Evolutionary conservation across 805 yeast species (phyloP).

Genomic region (Saccharomycodes ludwigii): DNA sequence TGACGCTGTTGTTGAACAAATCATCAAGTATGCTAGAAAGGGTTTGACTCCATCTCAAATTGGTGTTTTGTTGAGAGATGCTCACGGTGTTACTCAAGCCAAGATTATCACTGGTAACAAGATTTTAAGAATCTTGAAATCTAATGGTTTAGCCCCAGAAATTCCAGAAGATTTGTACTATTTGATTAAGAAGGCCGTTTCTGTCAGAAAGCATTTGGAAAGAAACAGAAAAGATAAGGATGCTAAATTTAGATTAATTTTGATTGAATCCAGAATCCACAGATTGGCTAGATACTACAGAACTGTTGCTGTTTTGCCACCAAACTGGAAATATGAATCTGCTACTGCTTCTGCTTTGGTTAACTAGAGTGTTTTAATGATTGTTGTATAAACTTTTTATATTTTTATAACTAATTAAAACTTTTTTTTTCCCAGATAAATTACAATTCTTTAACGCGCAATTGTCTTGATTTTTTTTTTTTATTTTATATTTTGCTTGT

Average conservation of each 20-base stretch:
- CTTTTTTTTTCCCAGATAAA: background rate
- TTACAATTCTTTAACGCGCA: no score
- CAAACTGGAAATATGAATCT: slow-evolving; percentile 99
- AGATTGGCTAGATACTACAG: slow-evolving; percentile 99
- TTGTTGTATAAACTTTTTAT: slow-evolving; percentile 12
- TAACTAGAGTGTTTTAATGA: slow-evolving; percentile 47
- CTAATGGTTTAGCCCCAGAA: slow-evolving; percentile 99
- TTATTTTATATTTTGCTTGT: no score
- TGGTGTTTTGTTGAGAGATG: slow-evolving; percentile 98
- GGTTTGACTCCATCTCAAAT: slow-evolving; percentile 99
- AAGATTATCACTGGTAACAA: slow-evolving; percentile 98
- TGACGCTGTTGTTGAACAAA: slow-evolving; percentile 94
- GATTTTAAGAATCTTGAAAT: slow-evolving; percentile 96
- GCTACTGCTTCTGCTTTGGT: slow-evolving; percentile 99
- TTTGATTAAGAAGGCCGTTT: slow-evolving; percentile 98
- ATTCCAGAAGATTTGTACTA: slow-evolving; percentile 99
- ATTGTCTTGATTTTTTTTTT: no score
- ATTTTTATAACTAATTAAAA: slow-evolving; percentile 6
- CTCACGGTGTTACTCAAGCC: slow-evolving; percentile 98
- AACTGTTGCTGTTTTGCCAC: slow-evolving; percentile 97
- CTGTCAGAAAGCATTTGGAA: slow-evolving; percentile 99
- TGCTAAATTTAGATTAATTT: slow-evolving; percentile 99
- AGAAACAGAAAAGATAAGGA: slow-evolving; percentile 99
- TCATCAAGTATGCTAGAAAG: slow-evolving; percentile 99
- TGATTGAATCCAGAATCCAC: slow-evolving; percentile 99